A percentile compares a stretch with the other conserved stretches of the same genome.
phyloP scores from a whole-genome alignment of 2,329 filamentous ascomycete genomes.

The Onygenales sp. region DNA sequence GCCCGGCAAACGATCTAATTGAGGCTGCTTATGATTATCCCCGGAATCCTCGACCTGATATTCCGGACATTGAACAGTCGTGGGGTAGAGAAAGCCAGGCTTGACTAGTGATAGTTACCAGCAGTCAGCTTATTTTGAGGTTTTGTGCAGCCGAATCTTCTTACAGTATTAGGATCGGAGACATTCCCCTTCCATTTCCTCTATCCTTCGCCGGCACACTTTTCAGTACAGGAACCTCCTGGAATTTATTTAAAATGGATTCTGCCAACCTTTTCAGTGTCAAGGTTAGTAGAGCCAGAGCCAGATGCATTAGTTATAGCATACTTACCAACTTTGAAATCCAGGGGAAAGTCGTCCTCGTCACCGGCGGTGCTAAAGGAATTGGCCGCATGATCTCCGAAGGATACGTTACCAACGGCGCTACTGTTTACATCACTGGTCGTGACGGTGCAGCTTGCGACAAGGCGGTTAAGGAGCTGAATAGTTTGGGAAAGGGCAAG shows the following conservation, averaged over 20 bases:
- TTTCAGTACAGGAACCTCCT: background rate
- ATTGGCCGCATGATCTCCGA: slow-evolving; percentile 48
- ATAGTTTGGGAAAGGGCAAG: slow-evolving; percentile 42
- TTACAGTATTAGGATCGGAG: too few relatives aligned
- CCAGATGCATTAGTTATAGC: slow-evolving; percentile 29
- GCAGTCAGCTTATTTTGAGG: too few relatives aligned
- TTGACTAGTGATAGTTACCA: too few relatives aligned
- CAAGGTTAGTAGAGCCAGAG: slow-evolving; percentile 36
- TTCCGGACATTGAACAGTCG: too few relatives aligned
- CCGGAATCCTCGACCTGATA: too few relatives aligned
- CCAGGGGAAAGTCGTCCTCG: slow-evolving; percentile 38
- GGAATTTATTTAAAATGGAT: slow-evolving; percentile 39
- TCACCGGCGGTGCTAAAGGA: slow-evolving; percentile 43
- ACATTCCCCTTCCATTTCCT: background rate
- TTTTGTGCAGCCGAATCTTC: too few relatives aligned
- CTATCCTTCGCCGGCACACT: background rate
- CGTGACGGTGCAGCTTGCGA: slow-evolving; percentile 43
- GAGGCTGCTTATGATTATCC: too few relatives aligned
- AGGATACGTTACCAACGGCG: slow-evolving; percentile 44
- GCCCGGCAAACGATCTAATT: slow-evolving; percentile 9
- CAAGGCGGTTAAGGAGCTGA: slow-evolving; percentile 37
- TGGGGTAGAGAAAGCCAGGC: too few relatives aligned
- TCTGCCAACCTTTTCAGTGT: slow-evolving; percentile 47
- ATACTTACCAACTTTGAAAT: slow-evolving; percentile 35
- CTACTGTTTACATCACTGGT: slow-evolving; percentile 45